Conservation (phyloP, 2,329 filamentous ascomycete species). For the Claviceps capensis region DNA sequence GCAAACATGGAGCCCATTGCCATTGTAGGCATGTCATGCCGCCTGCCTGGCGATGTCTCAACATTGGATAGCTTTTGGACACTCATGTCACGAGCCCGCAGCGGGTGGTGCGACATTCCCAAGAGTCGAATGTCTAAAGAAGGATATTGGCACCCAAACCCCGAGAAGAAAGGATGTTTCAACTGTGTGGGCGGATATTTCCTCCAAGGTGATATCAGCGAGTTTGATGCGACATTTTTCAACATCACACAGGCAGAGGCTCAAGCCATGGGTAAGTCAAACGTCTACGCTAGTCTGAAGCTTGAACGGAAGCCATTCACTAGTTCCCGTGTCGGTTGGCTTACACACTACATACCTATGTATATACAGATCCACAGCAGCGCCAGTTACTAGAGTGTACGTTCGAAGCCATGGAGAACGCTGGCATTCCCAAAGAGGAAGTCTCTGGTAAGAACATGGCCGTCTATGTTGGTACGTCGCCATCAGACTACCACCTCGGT, state of each 20-base stretch:
- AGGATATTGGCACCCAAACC: constrained; percentile 28
- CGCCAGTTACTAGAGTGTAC: constrained; percentile 37
- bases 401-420: constrained; percentile 40
- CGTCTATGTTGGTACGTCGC: constrained; percentile 34
- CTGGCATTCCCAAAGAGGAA: constrained; percentile 32
- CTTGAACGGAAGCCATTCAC: not conserved
- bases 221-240: constrained; percentile 40
- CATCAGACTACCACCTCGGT: constrained; percentile 34
- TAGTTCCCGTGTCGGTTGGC: not conserved
- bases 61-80: constrained; percentile 31
- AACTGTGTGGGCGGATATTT: constrained; percentile 26
- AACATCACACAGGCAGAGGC: constrained; percentile 36
- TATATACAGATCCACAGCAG: constrained; percentile 33
- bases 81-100: constrained; percentile 25
- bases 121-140: constrained; percentile 32
- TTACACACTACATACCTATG: not conserved
- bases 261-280: constrained; percentile 26
- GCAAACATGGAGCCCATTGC: constrained; percentile 21
- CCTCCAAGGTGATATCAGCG: constrained; percentile 29
- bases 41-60: constrained; percentile 28
- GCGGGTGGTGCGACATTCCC: constrained; percentile 28
- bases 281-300: not conserved
- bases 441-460: constrained; percentile 34
- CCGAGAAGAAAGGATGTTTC: constrained; percentile 26
- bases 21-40: constrained; percentile 34